Evolutionary conservation across 2,329 filamentous ascomycete genomes (phyloP), one percentile per base, ranked within the genome.

Genomic region (Cladophialophora psammophila): DNA sequence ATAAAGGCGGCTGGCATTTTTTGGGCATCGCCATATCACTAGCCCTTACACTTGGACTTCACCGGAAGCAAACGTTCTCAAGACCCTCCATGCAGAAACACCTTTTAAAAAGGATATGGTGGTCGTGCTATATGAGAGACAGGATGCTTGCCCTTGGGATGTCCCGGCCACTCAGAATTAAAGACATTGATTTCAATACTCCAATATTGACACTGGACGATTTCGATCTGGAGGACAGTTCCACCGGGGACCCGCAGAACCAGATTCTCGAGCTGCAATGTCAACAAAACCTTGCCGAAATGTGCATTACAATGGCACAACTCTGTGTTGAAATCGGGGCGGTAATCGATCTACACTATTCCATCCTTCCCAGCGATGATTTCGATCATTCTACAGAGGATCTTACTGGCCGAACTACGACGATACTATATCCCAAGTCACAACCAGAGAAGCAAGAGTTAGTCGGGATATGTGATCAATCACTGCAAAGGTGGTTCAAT

Each of bases 1-100:
- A 96, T 77, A 97, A 97, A 78, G 94, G 97, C 77, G 97, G 93
- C 56, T 97, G 94, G 91, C 93, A 97, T 76, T 97, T 94, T 94
- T 97, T 97, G 92, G 94, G 94, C 15, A 92, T 97, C 40, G 94
- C 93, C 52, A 91, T 96, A 67, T 96, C 93, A 10, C 83, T 97
- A 54, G 93, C 93, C 62, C 93, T 96, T 78, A 97, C 93, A 9
- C 96, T 97, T 70, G 94, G 94, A 6, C 84, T 97, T n/a, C 93
- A 97, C 78, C 90, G 93, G 68, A 92, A 97, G 73, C 92, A 93
- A 3, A 90, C 89, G 65, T 93, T 91, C 7, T 89, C 87, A 72
- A 92, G 96, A 86, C 85, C 91, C 36, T 79, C 82, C 1, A 84
- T 87, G 60, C 90, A 91, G 74, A 91, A 93, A 76, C 91, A 89